These are phyloP conservation scores for Limonium bicolor DNA, from an alignment of 148 eudicot species.

Conservation along the genomic window DNA sequence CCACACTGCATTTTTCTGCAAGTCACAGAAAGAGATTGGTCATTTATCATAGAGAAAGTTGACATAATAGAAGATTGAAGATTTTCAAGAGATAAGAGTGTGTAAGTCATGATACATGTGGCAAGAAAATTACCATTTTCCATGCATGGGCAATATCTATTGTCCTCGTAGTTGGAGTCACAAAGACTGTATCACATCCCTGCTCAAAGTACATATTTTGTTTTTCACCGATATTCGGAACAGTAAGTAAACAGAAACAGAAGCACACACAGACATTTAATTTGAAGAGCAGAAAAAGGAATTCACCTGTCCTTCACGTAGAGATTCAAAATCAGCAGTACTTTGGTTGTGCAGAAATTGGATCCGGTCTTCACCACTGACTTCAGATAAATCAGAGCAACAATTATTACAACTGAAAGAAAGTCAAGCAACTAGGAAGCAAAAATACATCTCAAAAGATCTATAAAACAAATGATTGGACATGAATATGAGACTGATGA, in stretches of 20 bases:
- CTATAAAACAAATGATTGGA: background rate
- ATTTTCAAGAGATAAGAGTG: too few species aligned
- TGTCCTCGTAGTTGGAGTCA: slow-evolving; percentile 68
- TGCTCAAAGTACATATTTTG: slow-evolving; percentile 16
- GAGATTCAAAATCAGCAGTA: slow-evolving; percentile 65
- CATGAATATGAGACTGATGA: background rate
- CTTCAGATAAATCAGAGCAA: slow-evolving; percentile 19
- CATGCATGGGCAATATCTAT: slow-evolving; percentile 62
- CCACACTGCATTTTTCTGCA: slow-evolving; percentile 60
- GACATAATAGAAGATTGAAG: too few species aligned
- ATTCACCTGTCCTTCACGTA: slow-evolving; percentile 51
- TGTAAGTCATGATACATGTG: background rate
- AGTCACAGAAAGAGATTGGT: slow-evolving; percentile 4
- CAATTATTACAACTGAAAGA: background rate
- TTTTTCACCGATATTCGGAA: too few species aligned
- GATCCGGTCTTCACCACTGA: slow-evolving; percentile 53
- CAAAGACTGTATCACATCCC: slow-evolving; percentile 73
- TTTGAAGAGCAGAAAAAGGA: too few species aligned
- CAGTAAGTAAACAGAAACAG: too few species aligned
- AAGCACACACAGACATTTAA: too few species aligned
- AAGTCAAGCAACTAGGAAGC: background rate
- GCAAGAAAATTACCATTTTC: slow-evolving; percentile 35
- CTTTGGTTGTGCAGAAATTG: slow-evolving; percentile 73
- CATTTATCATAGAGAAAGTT: too few species aligned
- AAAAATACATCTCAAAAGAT: background rate